Evolutionary conservation across 306 rosid species (phyloP), one percentile per base, ranked within the genome.

Genomic region (Acacia melanoxylon): DNA sequence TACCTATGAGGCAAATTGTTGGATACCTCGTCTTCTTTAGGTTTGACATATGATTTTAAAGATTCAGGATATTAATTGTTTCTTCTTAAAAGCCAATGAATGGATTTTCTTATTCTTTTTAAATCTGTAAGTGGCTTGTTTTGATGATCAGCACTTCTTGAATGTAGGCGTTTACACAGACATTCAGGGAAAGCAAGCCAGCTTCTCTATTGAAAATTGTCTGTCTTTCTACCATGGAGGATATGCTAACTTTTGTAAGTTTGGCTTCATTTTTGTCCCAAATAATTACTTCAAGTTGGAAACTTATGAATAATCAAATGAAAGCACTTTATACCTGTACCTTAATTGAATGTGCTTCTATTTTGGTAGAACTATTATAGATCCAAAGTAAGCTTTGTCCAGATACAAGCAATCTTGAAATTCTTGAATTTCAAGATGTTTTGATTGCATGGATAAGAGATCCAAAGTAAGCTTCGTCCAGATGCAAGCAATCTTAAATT

Each of bases 21-120:
- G 97, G 96, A 87, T 81, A 68, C 86, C 82, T 76, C 92, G 88
- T 37, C 96, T 95, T 79, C 97, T 95, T 84, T 88, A 91, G 99
- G 98, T 95, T 65, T 83, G 90, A 70, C 62, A 25, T 66, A 12
- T 78, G 20, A 77, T 62, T 59, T 29, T 15, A 66, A 45, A 15
- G 49, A 46, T 62, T 85, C 69, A 75, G 33, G 74, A 52, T 46
- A 65, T 68, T 37, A 37, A 37, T 37, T 62, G 27, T 72, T 74
- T 49, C 79, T 59, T 75, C 69, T 48, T 51, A 51, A 45, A 68
- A 65, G 66, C 72, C 46, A 63, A 31, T 71, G 75, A 37, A 49
- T 56, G 51, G 33, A 49, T 76, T 66, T 67, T 61, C 70, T 65
- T 29, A 29, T 58, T 81, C 16, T 24, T 63, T 83, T 22, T 22